Percentiles rank a stretch among this genome's conserved stretches.
Conservation (phyloP, 495 filamentous ascomycete species). For the Schizothecium vesticola region DNA sequence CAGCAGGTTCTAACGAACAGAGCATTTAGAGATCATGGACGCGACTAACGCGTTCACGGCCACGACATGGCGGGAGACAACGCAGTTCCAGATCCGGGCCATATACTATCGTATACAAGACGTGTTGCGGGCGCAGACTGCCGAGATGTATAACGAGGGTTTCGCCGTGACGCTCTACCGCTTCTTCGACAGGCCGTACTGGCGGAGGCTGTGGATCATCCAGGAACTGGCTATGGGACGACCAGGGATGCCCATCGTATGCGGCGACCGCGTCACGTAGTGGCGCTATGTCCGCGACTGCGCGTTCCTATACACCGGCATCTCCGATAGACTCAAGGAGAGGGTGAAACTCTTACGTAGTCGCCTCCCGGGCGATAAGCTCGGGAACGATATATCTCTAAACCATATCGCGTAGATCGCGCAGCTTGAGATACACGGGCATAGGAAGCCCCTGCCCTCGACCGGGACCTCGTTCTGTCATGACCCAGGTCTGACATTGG, state of each 20-base stretch:
- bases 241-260: not conserved
- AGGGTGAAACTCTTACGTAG: not conserved
- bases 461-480: no score
- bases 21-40: not conserved
- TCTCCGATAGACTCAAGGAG: not conserved
- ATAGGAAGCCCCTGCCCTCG: no score
- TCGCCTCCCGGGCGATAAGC: not conserved
- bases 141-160: not conserved
- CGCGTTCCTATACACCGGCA: not conserved
- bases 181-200: conserved; percentile 5
- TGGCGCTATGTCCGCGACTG: conserved; percentile 4
- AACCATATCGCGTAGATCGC: conserved; percentile 1
- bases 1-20: not conserved
- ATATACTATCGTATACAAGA: not conserved
- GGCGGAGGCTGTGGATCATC: conserved; percentile 10
- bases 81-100: not conserved
- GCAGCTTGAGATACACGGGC: conserved; percentile 2
- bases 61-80: not conserved
- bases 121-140: not conserved
- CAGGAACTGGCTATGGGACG: conserved; percentile 8
- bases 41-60: not conserved
- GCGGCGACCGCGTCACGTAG: not conserved
- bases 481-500: no score
- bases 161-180: not conserved
- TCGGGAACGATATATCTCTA: no score